A percentile compares a stretch with the other conserved stretches of the same genome.
Conservation (phyloP, 169 alveolate species). For the Eimeria nieschulzi region DNA sequence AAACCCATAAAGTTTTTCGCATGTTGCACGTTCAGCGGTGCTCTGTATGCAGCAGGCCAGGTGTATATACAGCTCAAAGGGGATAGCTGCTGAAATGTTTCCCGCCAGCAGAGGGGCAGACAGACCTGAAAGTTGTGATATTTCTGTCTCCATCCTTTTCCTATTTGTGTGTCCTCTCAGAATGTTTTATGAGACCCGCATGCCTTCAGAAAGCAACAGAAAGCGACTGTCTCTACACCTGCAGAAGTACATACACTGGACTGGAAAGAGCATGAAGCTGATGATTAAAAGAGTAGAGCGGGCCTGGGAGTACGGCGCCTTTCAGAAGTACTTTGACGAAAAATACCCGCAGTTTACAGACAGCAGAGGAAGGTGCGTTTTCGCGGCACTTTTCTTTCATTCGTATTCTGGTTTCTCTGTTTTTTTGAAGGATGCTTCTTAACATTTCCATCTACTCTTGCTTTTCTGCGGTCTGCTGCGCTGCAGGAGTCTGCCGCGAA, state of each 20-base stretch:
- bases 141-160: not conserved
- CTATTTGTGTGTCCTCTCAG: not conserved
- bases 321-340: constrained; percentile 78
- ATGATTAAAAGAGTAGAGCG: constrained; percentile 83
- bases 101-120: too few species aligned
- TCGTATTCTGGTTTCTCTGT: too few species aligned
- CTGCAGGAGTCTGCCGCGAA: constrained; percentile 62
- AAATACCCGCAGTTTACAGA: constrained; percentile 69
- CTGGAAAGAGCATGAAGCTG: constrained; percentile 84
- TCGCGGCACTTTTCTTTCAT: not conserved
- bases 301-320: constrained; percentile 88
- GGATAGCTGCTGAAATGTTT: too few species aligned
- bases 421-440: not conserved
- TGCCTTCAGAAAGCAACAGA: constrained; percentile 61
- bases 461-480: too few species aligned
- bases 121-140: too few species aligned
- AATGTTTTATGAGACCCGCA: constrained; percentile 76
- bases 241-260: constrained; percentile 74
- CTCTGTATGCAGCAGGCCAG: too few species aligned
- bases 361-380: constrained; percentile 65
- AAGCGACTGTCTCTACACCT: constrained; percentile 63
- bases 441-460: not conserved
- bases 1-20: too few species aligned
- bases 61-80: too few species aligned
- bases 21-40: too few species aligned